Base-by-base conservation (phyloP, 208 protist genomes). In the Trypanosoma vivax region DNA sequence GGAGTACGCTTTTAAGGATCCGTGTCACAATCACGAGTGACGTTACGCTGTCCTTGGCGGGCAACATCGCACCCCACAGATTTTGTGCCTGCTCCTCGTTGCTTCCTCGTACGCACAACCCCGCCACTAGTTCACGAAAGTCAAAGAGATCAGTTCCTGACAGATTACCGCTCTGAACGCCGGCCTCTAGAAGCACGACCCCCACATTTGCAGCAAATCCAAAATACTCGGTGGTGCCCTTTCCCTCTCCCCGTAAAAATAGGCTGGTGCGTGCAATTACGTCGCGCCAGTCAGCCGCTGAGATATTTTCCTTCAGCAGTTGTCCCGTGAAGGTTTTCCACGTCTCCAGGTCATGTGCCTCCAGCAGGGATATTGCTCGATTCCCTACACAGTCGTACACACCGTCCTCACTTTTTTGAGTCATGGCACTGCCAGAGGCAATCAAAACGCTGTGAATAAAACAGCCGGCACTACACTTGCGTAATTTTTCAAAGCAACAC, bases 1-100 rank as follows among this genome's bases (percentile, higher is more conserved):
- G 57, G 50, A 73, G 77, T 3, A 92, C 65, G 50, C 79, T 67
- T 13, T 73, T 69, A 45, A 95, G 83, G 25, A 83, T 60, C 5
- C 90, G 62, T 56, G 83, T 92, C 29, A 91, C 74, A 19, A 79
- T 54, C 31, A 77, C 40, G 51, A 92, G 83, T 64, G 80, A 82
- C 29, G 76, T 65, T 39, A 60, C 51, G 30, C 40, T 43, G 49
- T 60, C 40, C 0, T 60, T 43, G 0, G 57, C 47, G 5, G 56
- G 53, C 13, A 79, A 43, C 42, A 58, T 55, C 27, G 54, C 38
- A 3, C 46, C 38, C 50, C 60, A 65, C 10, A 66, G 21, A 34
- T 55, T 30, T 28, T 56, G 48, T 24, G 65, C 60, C 33, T 63
- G 47, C 13, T 34, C 45, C 48, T 62, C 67, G 35, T 62, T 57